A percentile compares a stretch with the other conserved stretches of the same genome.
Conservation (phyloP, 192 early-diverging fungal species). For the Coemansia erecta region DNA sequence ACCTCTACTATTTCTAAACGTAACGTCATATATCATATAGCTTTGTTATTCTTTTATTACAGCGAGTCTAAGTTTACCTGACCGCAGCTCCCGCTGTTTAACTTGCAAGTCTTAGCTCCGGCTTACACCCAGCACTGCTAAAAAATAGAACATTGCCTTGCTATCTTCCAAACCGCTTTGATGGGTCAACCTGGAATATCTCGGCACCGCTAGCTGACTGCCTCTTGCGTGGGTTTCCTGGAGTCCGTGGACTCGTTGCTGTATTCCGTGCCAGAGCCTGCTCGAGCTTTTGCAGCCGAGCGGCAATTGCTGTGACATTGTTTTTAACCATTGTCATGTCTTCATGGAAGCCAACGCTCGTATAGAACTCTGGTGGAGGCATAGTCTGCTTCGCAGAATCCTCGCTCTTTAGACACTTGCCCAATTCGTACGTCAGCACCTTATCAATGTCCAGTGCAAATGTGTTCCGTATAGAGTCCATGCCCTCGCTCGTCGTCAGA, state of each 20-base stretch:
- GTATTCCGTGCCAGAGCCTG: conserved; percentile 19
- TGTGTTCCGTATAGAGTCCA: conserved; percentile 31
- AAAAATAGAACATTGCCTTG: too few relatives aligned
- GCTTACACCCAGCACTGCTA: too few relatives aligned
- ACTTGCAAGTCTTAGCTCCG: too few relatives aligned
- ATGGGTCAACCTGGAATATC: conserved; percentile 32
- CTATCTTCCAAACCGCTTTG: conserved; percentile 29
- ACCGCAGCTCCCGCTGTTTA: too few relatives aligned
- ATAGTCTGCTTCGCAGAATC: neutral
- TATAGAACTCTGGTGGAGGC: conserved; percentile 45
- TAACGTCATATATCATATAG: too few relatives aligned
- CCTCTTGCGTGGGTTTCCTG: conserved; percentile 12
- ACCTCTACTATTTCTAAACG: too few relatives aligned
- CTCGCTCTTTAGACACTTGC: conserved; percentile 31
- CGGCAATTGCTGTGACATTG: conserved; percentile 43
- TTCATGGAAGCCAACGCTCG: conserved; percentile 30
- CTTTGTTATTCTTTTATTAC: too few relatives aligned
- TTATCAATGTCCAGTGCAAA: conserved; percentile 40
- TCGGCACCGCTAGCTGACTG: conserved; percentile 19
- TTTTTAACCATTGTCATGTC: conserved; percentile 35
- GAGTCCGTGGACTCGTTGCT: conserved; percentile 27
- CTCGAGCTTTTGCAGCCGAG: conserved; percentile 37
- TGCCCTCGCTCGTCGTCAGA: conserved; percentile 31
- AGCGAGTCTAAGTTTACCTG: too few relatives aligned
- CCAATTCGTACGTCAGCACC: conserved; percentile 46